These are phyloP conservation scores for Suillus variegatus DNA, from an alignment of 768 basidiomycete species.

Conservation along the genomic window DNA sequence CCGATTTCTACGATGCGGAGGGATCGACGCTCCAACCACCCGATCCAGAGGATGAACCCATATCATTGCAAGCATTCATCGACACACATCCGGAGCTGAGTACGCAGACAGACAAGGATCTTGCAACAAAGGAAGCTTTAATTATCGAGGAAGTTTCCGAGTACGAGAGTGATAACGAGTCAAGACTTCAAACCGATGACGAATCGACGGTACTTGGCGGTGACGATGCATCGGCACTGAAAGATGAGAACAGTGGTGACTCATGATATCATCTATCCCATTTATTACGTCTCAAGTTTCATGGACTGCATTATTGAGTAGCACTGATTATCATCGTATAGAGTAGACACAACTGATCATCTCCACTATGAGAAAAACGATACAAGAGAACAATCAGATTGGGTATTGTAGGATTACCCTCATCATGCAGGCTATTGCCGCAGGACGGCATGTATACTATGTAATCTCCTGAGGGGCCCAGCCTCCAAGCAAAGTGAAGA, in stretches of 20 bases:
- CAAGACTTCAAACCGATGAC: not conserved
- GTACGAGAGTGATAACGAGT: not conserved
- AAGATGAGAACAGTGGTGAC: not conserved
- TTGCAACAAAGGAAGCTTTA: not conserved
- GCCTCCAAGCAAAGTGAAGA: slow-evolving; percentile 32
- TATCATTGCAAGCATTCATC: not conserved
- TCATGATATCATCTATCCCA: not conserved
- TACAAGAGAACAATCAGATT: slow-evolving; percentile 5
- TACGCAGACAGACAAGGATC: not conserved
- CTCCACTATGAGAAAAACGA: slow-evolving; percentile 2
- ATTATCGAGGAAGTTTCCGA: not conserved
- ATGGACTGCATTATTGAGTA: not conserved
- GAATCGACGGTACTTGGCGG: slow-evolving; percentile 10
- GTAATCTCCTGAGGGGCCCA: slow-evolving; percentile 35
- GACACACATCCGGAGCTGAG: not conserved
- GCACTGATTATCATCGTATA: slow-evolving; percentile 1
- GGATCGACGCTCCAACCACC: slow-evolving; percentile 23
- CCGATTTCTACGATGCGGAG: slow-evolving; percentile 63
- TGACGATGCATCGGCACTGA: not conserved
- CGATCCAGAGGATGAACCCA: not conserved
- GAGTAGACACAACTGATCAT: not conserved
- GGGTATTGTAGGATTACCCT: slow-evolving; percentile 10
- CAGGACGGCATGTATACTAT: slow-evolving; percentile 44
- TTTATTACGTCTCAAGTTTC: not conserved
- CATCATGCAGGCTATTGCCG: slow-evolving; percentile 38